Base-by-base conservation (phyloP, 768 basidiomycete species). In the Russula earlei region DNA sequence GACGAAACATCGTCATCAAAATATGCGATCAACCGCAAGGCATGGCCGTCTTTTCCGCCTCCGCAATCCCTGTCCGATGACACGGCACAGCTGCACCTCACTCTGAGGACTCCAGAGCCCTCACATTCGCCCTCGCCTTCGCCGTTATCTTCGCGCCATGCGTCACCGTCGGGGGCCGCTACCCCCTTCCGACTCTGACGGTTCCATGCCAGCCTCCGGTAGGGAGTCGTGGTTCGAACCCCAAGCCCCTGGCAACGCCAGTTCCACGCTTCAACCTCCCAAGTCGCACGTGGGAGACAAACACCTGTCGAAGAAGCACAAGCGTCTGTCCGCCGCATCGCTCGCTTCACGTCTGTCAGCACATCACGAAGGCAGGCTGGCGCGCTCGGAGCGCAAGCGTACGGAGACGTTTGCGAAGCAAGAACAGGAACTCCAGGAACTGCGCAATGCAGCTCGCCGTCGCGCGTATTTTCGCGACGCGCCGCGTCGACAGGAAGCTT, bases 401-500 rank as follows among this genome's bases (percentile, higher is more conserved):
- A 31, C 46, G 27, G 58, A 54, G n/a, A 59, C 59, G 36, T 19
- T 55, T 19, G 29, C 17, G 11, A 64, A 54, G 5, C 58, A 52
- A 14, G 51, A 55, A 20, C 31, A 56, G 52, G 45, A 25, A 8
- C 19, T 63, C 22, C 59, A 48, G 29, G 64, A 54, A 59, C 56
- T 51, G 50, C 63, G 36, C 40, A 65, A 71, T n/a, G 66, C 81
- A 0, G 57, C 72, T 3, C 76, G 84, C 55, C 76, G 93, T 10
- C 75, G 85, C 20, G 68, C 80, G 40, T 85, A 83, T 71, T 92
- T 94, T 63, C 69, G 73, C 25, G 71, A 70, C 42, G 67, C 76
- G 42, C 73, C 75, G 29, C 79, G 84, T 65, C 70, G 93, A 49
- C 69, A 75, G 59, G 71, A 72, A 1, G n/a, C 71, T 91, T 25